Evolutionary conservation across 345 rosid genomes (phyloP).

Genomic region (Noccaea caerulescens): DNA sequence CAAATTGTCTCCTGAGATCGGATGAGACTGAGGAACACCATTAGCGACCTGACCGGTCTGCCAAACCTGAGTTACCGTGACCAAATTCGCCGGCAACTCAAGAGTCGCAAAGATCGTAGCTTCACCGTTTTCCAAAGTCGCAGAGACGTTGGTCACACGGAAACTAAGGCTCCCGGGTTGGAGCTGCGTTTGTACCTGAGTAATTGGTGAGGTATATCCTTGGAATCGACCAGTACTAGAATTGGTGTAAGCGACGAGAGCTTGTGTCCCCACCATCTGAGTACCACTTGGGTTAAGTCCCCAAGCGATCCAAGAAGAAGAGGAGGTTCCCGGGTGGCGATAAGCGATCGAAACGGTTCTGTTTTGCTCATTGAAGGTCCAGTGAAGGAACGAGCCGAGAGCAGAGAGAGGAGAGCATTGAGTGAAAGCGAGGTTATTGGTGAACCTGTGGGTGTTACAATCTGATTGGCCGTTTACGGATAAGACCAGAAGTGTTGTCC

Average conservation of each 20-base stretch:
- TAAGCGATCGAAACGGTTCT: constrained; percentile 61
- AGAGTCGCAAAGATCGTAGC: constrained; percentile 72
- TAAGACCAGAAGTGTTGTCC: constrained; percentile 23
- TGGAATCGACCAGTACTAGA: constrained; percentile 43
- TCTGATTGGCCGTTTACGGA: constrained; percentile 32
- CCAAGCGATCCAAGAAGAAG: constrained; percentile 67
- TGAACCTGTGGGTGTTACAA: constrained; percentile 50
- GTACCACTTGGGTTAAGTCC: constrained; percentile 58
- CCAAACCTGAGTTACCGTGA: constrained; percentile 68
- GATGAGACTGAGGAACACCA: constrained; percentile 12
- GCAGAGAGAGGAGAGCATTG: constrained; percentile 52
- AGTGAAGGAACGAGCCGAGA: constrained; percentile 66
- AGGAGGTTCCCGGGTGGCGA: constrained; percentile 51
- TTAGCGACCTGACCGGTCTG: constrained; percentile 55
- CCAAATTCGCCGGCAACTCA: constrained; percentile 42
- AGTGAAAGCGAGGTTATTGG: constrained; percentile 37
- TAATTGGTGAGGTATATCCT: constrained; percentile 49
- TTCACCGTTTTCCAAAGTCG: constrained; percentile 37
- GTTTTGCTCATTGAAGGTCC: constrained; percentile 53
- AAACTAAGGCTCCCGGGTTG: constrained; percentile 49
- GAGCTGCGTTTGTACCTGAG: not conserved
- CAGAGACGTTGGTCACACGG: constrained; percentile 46
- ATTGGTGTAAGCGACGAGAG: constrained; percentile 60
- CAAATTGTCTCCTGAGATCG: constrained; percentile 26
- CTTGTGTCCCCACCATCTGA: constrained; percentile 59